phyloP scores from a whole-genome alignment of 805 yeast genomes.

The Wickerhamiella occidentalis region DNA sequence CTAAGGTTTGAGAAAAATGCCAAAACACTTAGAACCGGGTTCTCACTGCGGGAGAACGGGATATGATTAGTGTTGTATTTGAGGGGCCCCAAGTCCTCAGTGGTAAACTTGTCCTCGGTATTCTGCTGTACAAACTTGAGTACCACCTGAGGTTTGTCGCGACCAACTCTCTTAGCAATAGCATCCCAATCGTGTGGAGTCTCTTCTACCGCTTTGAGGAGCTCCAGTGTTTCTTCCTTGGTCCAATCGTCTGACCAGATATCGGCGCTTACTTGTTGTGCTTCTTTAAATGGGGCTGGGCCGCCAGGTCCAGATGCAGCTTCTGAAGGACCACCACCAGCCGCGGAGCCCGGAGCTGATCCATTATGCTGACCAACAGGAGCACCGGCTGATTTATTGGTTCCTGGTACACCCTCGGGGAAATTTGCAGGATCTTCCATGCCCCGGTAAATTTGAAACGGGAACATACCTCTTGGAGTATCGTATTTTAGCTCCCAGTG shows the following conservation, averaged over 20 bases:
- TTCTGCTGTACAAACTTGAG: slow-evolving; percentile 57
- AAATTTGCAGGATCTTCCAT: slow-evolving; percentile 36
- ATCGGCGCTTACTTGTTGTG: slow-evolving; percentile 12
- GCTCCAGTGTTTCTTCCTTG: slow-evolving; percentile 43
- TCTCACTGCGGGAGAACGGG: slow-evolving; percentile 75
- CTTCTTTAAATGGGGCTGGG: slow-evolving; percentile 11
- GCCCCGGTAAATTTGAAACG: slow-evolving; percentile 71
- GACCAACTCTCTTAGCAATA: slow-evolving; percentile 53
- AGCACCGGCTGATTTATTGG: slow-evolving; percentile 4
- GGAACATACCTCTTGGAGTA: slow-evolving; percentile 85
- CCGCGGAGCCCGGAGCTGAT: not conserved
- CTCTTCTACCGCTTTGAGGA: slow-evolving; percentile 52
- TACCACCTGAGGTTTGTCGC: slow-evolving; percentile 61
- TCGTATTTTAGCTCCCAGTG: slow-evolving; percentile 68
- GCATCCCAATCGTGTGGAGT: slow-evolving; percentile 68
- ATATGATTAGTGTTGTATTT: slow-evolving; percentile 64
- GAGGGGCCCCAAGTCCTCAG: slow-evolving; percentile 54
- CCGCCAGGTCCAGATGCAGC: not conserved
- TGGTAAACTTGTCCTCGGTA: slow-evolving; percentile 65
- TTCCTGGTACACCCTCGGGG: not conserved
- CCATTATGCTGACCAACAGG: not conserved
- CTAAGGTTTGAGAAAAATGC: slow-evolving; percentile 76
- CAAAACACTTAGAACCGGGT: slow-evolving; percentile 88
- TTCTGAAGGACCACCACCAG: not conserved
- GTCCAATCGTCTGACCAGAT: slow-evolving; percentile 42